Evolutionary conservation across 2,329 filamentous ascomycete species (phyloP), one percentile per base, ranked within the genome.

Genomic region (Nemania diffusa): DNA sequence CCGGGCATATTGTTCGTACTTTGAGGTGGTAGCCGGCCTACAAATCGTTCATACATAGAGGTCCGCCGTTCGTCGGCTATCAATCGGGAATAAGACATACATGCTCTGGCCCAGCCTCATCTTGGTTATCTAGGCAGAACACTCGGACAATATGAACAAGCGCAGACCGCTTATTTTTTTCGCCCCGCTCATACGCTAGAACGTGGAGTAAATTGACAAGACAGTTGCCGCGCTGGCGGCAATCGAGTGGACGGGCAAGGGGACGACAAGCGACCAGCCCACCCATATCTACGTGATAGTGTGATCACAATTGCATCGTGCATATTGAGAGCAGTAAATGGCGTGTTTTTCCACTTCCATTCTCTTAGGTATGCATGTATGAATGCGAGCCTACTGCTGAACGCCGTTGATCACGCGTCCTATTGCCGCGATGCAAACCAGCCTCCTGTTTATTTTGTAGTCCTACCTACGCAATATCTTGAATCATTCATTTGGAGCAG

Each of bases 271-370:
- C 56, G 63, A 63, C 46, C 55, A 9, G 42, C 52, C 51, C 62
- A 63, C 60, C 46, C 58, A 46, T 40, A 67, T 55, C 44, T 57
- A 56, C 70, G 71, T 71, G 70, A 72, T 66, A 68, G 56, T 67
- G 72, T 72, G 70, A 73, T 52, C n/a, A 69, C 1, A 71, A 69
- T 9, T 81, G 80, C 69, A 73, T 65, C 0, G 77, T 79, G 65
- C 67, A 71, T 65, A 32, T 34, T 20, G 37, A 48, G 50, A 27
- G 56, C 46, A 57, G 32, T n/a, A 5, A 64, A 51, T 67, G 62
- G 64, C 55, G 55, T 64, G 65, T 65, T 68, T 67, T 51, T 55
- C 64, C 56, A 64, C 57, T 58, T 57, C 15, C 11, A 44, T 44
- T 40, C 8, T 3, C 34, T 32, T 32, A 5, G 13, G 34, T 9